Percentiles rank a stretch among this genome's conserved stretches.
These are phyloP conservation scores for Metarhizium album DNA, from an alignment of 2,329 filamentous ascomycete genomes.

Conservation along the genomic window DNA sequence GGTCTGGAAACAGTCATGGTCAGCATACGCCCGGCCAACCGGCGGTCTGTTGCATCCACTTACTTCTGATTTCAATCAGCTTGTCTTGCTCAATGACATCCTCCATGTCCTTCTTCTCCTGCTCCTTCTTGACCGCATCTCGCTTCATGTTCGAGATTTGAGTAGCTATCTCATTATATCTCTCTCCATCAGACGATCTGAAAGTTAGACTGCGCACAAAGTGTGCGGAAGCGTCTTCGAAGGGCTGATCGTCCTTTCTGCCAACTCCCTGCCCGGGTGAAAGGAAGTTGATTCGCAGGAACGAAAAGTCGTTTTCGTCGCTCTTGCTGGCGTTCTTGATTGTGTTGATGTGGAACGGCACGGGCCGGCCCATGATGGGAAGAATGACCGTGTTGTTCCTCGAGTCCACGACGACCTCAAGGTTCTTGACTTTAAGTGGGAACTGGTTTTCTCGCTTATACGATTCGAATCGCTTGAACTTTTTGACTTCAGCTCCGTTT, in stretches of 20 bases:
- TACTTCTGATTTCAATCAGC: slow-evolving; percentile 85
- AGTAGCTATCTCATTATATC: slow-evolving; percentile 82
- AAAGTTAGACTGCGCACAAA: slow-evolving; percentile 95
- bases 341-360: slow-evolving; percentile 94
- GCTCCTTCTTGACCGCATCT: slow-evolving; percentile 80
- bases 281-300: slow-evolving; percentile 91
- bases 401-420: slow-evolving; percentile 80
- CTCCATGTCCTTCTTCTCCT: slow-evolving; percentile 99
- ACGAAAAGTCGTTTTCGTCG: slow-evolving; percentile 88
- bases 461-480: slow-evolving; percentile 97
- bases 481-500: slow-evolving; percentile 89
- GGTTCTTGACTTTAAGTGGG: slow-evolving; percentile 68
- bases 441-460: slow-evolving; percentile 98
- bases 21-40: slow-evolving; percentile 21
- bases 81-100: slow-evolving; percentile 99
- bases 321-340: slow-evolving; percentile 99
- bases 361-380: slow-evolving; percentile 92
- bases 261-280: slow-evolving; percentile 96
- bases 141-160: slow-evolving; percentile 97
- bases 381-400: slow-evolving; percentile 87
- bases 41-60: slow-evolving; percentile 18
- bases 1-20: slow-evolving; percentile 46
- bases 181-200: slow-evolving; percentile 76
- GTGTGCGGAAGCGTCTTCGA: slow-evolving; percentile 90
- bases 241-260: slow-evolving; percentile 92